Evolutionary conservation across 139 green algal genomes (phyloP), one percentile per base, ranked within the genome.

Genomic region (Asterochloris sp.): DNA sequence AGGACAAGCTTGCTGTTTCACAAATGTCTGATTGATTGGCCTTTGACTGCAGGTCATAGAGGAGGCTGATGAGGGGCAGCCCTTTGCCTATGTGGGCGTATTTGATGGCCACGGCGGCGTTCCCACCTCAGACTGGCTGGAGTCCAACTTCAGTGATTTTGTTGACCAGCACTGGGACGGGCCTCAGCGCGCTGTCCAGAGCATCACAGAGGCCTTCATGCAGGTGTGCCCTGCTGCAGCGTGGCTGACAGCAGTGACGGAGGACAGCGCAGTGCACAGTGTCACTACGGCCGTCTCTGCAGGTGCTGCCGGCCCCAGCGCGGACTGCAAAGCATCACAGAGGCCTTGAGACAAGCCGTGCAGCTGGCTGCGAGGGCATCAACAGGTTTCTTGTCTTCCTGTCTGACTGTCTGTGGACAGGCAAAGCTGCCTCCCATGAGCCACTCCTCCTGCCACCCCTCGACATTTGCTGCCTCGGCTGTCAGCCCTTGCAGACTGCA

Each of bases 121-220:
- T 73, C 92, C 94, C 12, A 88, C 89, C 16, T 87, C 93, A 6
- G 89, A 95, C 13, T 97, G 93, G 92, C 87, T 98, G 21, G 47
- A 86, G 26, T 69, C 83, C 60, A 94, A 95, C 62, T 88, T 98
- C 68, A 71, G 81, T 6, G 68, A 74, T 0, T 88, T 86, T 60
- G 82, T 98, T 15, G 80, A 88, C 47, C 76, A 91, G 38, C 62
- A 89, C 63, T 98, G 94, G 94, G 24, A 81, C 26, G 84, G 29
- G 27, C 77, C 69, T 0, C n/a, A 62, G 0, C 68, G 62, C 9
- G 83, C 92, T 11, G 87, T 94, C 83, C 62, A 77, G 0, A 71
- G 73, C 17, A 84, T 90, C 60, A 83, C n/a, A 8, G 69, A 90
- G 60, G 87, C 87, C 14, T 92, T 92, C 64, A 29, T 85, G 28